phyloP scores from a whole-genome alignment of 495 filamentous ascomycete species.

The Amphirosellinia nigrospora region DNA sequence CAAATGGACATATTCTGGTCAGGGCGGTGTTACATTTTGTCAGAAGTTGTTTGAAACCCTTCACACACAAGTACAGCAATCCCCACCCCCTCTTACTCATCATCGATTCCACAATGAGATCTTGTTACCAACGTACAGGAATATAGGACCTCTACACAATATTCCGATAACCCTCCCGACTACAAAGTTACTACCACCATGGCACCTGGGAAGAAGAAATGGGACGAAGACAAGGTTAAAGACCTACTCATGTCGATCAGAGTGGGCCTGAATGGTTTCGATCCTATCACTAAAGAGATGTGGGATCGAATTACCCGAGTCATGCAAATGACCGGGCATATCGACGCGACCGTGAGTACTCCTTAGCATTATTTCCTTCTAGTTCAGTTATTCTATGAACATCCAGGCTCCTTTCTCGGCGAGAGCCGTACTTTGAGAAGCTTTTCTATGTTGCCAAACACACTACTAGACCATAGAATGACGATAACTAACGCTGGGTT shows the following conservation, averaged over 20 bases:
- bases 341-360: not conserved
- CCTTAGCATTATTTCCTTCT: not conserved
- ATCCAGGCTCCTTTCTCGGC: not conserved
- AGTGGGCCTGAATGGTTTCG: not conserved
- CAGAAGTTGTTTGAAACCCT: not conserved
- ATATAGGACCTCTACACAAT: not conserved
- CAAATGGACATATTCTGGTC: not conserved
- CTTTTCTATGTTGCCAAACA: not conserved
- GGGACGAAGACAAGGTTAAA: slow-evolving; percentile 11
- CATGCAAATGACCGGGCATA: slow-evolving; percentile 12
- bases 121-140: not conserved
- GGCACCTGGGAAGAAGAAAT: not conserved
- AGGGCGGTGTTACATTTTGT: not conserved
- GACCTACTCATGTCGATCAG: too few species aligned
- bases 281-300: not conserved
- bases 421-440: not conserved
- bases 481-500: not conserved
- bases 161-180: too few species aligned
- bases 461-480: not conserved
- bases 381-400: not conserved
- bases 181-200: not conserved
- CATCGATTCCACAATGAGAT: not conserved
- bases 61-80: not conserved
- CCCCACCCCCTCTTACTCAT: not conserved
- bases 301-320: not conserved